These are phyloP conservation scores for Scopulariopsis brevicaulis DNA, from an alignment of 2,329 filamentous ascomycete species.

Conservation along the genomic window DNA sequence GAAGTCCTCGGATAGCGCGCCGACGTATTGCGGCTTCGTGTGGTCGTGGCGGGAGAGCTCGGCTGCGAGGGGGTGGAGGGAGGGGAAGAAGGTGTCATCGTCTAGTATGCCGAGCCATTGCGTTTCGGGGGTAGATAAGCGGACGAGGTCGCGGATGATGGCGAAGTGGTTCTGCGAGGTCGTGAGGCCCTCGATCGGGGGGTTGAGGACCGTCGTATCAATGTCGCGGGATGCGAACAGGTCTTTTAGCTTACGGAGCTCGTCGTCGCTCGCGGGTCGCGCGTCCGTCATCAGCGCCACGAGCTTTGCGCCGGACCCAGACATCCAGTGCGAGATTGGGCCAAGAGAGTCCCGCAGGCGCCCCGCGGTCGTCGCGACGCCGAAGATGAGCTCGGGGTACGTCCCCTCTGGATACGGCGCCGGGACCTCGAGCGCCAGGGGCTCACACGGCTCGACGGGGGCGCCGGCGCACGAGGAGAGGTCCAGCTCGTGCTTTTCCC, in stretches of 20 bases:
- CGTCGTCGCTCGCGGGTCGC: constrained; percentile 6
- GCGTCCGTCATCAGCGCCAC: constrained; percentile 38
- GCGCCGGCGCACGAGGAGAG: constrained; percentile 15
- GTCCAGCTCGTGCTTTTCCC: constrained; percentile 17
- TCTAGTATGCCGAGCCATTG: constrained; percentile 47
- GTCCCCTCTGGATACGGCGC: constrained; percentile 25
- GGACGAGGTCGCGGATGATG: constrained; percentile 36
- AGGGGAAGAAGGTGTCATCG: constrained; percentile 53
- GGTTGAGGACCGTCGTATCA: constrained; percentile 19
- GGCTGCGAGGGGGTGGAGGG: constrained; percentile 35
- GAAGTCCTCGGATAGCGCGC: constrained; percentile 45
- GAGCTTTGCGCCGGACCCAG: constrained; percentile 35
- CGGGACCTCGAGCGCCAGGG: constrained; percentile 34
- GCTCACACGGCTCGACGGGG: constrained; percentile 20
- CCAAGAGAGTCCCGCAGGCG: constrained; percentile 37
- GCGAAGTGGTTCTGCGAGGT: constrained; percentile 47
- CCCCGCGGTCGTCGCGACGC: constrained; percentile 39
- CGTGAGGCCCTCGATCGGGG: constrained; percentile 19
- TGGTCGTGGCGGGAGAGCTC: constrained; percentile 35
- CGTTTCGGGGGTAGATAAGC: constrained; percentile 28
- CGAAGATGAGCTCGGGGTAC: constrained; percentile 43
- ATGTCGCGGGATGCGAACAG: constrained; percentile 18
- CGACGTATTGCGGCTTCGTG: constrained; percentile 37
- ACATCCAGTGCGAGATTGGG: constrained; percentile 44
- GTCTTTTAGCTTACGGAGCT: constrained; percentile 18